Base-by-base conservation (phyloP, 306 rosid species). In the Cucurbita moschata region DNA sequence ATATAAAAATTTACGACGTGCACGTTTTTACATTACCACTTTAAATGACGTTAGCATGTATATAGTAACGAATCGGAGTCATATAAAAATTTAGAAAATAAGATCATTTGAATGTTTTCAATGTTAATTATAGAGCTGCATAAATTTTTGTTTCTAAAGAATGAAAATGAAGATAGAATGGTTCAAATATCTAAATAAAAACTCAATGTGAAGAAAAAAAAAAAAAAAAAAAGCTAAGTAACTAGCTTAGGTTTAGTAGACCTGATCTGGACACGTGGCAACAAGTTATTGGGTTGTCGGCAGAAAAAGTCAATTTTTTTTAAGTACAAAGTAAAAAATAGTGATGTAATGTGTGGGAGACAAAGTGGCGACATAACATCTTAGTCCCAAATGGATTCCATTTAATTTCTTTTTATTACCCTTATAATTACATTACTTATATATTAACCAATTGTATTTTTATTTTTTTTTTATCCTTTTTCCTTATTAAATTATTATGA, bases 331-430 rank as follows among this genome's bases (percentile, higher is more conserved):
- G 10, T 14, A 15, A 69, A 49, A 18, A 65, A 65, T 70, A 35
- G 13, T 66, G 54, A 66, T 66, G 72, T 35, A 70, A 70, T 51
- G 74, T 51, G 74, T 30, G 74, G 74, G 58, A 70, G 74, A 70
- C 74, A 70, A 51, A 16, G 74, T 70, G 74, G 74, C 42, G 74
- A 70, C 74, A 70, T 8, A 30, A 70, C 74, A 70, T 70, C 46
- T 70, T 26, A 26, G 74, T 50, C 74, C 60, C 35, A 70, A 70
- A 15, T 50, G 74, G 74, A 70, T 15, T n/a, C 30, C 38, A n/a
- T 18, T 23, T 26, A 7, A 8, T 21, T 66, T 18, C 11, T 8
- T 8, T 39, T 23, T 11, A 5, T 10, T 13, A 14, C 10, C 5
- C 73, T 46, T 8, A 9, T 15, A 16, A 67, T 66, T 66, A 10